Conservation (phyloP, 306 rosid species). For the peach (Prunus persica) region DNA sequence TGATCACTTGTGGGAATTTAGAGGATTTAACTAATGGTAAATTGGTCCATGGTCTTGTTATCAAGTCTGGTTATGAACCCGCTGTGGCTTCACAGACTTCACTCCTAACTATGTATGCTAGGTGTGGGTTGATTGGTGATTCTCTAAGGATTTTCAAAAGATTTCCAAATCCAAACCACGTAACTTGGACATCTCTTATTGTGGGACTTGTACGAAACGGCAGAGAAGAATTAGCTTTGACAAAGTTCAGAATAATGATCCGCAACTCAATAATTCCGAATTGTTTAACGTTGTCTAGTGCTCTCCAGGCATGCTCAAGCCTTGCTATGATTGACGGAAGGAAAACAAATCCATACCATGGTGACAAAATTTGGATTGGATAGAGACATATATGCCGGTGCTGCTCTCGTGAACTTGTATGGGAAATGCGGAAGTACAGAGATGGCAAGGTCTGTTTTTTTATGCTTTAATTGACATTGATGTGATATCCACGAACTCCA, state of each 20-base stretch:
- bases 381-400: slow-evolving; percentile 46
- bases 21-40: slow-evolving; percentile 48
- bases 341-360: slow-evolving; percentile 52
- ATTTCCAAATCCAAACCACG: slow-evolving; percentile 51
- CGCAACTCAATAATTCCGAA: slow-evolving; percentile 42
- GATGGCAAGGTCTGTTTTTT: slow-evolving; percentile 49
- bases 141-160: slow-evolving; percentile 48
- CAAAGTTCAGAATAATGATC: slow-evolving; percentile 56
- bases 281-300: slow-evolving; percentile 60
- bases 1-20: slow-evolving; percentile 53
- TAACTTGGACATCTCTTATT: slow-evolving; percentile 72
- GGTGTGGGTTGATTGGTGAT: slow-evolving; percentile 54
- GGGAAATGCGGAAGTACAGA: slow-evolving; percentile 67
- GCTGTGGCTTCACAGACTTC: slow-evolving; percentile 65
- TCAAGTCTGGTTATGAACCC: slow-evolving; percentile 55
- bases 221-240: slow-evolving; percentile 56
- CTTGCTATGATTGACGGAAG: slow-evolving; percentile 64
- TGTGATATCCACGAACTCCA: slow-evolving; percentile 54
- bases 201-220: slow-evolving; percentile 62
- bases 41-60: slow-evolving; percentile 56
- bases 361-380: slow-evolving; percentile 47
- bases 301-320: slow-evolving; percentile 64
- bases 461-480: slow-evolving; percentile 22
- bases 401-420: slow-evolving; percentile 57
- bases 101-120: slow-evolving; percentile 65